Percentiles rank a stretch among this genome's conserved stretches.
Evolutionary conservation across 495 filamentous ascomycete species (phyloP).

Genomic region (Trichoderma reesei): DNA sequence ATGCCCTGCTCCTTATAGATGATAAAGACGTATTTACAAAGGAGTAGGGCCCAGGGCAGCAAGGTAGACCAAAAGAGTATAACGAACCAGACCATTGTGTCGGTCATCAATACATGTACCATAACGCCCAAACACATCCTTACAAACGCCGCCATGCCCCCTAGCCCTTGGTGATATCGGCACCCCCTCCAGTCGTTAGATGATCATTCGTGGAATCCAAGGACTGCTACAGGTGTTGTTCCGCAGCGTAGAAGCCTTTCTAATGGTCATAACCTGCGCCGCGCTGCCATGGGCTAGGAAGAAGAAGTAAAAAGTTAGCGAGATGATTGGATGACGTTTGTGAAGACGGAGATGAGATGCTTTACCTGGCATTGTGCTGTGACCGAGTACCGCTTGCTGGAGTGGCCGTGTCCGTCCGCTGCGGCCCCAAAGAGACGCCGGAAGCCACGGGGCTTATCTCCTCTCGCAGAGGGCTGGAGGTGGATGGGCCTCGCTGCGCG

Average conservation of each 20-base stretch:
- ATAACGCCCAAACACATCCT: not conserved
- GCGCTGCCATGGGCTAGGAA: conserved; percentile 41
- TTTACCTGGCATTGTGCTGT: conserved; percentile 36
- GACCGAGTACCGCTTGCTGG: conserved; percentile 26
- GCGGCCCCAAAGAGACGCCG: conserved; percentile 9
- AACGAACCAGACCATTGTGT: not conserved
- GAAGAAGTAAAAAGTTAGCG: conserved; percentile 17
- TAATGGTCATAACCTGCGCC: conserved; percentile 42
- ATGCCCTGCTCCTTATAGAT: not conserved
- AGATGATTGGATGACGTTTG: not conserved
- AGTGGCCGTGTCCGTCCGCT: conserved; percentile 27
- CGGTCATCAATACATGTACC: not conserved
- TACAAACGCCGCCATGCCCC: not conserved
- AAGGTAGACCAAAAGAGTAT: not conserved
- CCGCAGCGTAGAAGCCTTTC: not conserved
- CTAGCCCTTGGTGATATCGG: not conserved
- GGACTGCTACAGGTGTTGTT: too few relatives aligned
- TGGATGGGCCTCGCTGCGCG: conserved; percentile 14
- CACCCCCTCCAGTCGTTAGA: not conserved
- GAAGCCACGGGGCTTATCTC: conserved; percentile 5
- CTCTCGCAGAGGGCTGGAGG: conserved; percentile 12
- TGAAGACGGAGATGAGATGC: conserved; percentile 10
- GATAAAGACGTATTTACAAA: not conserved
- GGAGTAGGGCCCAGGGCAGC: not conserved
- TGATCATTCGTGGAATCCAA: not conserved